These are phyloP conservation scores for Vitis hybrid DNA, from an alignment of 177 flowering plant genomes.

Conservation along the genomic window DNA sequence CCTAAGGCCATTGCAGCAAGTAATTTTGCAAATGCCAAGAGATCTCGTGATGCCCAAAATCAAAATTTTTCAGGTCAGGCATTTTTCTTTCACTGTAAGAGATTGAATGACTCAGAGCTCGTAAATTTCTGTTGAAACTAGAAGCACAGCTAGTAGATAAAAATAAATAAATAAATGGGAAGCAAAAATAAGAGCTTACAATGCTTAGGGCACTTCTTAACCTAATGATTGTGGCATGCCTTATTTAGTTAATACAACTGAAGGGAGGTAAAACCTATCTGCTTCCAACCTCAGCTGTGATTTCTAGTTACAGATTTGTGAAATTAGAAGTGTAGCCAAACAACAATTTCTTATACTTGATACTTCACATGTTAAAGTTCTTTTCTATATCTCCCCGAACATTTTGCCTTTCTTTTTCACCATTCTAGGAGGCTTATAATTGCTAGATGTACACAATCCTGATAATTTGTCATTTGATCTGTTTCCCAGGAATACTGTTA, in stretches of 20 bases:
- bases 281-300: too few species aligned
- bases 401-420: not conserved
- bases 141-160: not conserved
- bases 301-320: too few species aligned
- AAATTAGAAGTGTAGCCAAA: too few species aligned
- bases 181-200: not conserved
- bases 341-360: too few species aligned
- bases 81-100: not conserved
- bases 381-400: not conserved
- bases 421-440: not conserved
- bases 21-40: slow-evolving; percentile 33
- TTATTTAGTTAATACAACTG: too few species aligned
- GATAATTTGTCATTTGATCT: not conserved
- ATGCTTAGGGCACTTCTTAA: too few species aligned
- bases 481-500: not conserved
- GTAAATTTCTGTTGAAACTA: not conserved
- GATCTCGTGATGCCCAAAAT: slow-evolving; percentile 39
- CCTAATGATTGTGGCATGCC: too few species aligned
- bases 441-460: not conserved
- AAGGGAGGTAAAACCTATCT: too few species aligned
- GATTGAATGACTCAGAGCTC: not conserved
- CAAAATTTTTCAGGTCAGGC: slow-evolving; percentile 54
- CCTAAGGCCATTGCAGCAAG: slow-evolving; percentile 26
- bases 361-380: too few species aligned
- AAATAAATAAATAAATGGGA: not conserved